Base-by-base conservation (phyloP, 768 basidiomycete genomes). In the Multifurca ochricompacta region DNA sequence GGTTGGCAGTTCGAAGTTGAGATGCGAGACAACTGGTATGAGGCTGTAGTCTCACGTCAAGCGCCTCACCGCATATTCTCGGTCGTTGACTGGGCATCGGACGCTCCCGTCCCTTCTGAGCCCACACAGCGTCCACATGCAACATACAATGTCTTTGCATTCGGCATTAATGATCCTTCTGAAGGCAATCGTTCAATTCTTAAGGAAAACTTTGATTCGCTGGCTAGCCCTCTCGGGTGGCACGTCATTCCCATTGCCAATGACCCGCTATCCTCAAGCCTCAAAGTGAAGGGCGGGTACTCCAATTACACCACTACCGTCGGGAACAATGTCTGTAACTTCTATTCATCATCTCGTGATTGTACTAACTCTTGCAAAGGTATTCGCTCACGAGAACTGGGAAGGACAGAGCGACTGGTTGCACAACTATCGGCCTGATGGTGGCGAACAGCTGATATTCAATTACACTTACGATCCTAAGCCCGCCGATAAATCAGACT, bases 11-110 rank as follows among this genome's bases (percentile, higher is more conserved):
- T 93, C 63, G 91, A 93, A 66, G 86, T 95, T 41, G 87, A 92
- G 76, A 91, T 95, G 87, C 66, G 83, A 65, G 84, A 96, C 71
- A 97, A 93, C 70, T 95, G 91, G 91, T 98, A 98, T 63, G 92
- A 97, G 68, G 80, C 91, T 3, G 78, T 89, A 19, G 84, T 99
- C 37, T 83, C 87, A 10, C 82, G 80, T 1, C 66, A 71, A 27
- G 68, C 76, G n/a, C 87, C 91, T 23, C 84, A 91, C 65, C 77
- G 82, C 57, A 83, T 93, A 61, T 72, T 97, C 63, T 83, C 86
- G 25, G 91, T 94, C 34, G 89, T 95, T 58, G 95, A 98, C 66
- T 97, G 93, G 94, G 92, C 85, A 1, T 85, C 87, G 18, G 91
- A 94, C 66, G 79, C 87, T 3, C 76, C 78, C 4, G 67, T 79